phyloP scores from a whole-genome alignment of 352 stramenopile genomes.

The Thraustochytrium sp. region DNA sequence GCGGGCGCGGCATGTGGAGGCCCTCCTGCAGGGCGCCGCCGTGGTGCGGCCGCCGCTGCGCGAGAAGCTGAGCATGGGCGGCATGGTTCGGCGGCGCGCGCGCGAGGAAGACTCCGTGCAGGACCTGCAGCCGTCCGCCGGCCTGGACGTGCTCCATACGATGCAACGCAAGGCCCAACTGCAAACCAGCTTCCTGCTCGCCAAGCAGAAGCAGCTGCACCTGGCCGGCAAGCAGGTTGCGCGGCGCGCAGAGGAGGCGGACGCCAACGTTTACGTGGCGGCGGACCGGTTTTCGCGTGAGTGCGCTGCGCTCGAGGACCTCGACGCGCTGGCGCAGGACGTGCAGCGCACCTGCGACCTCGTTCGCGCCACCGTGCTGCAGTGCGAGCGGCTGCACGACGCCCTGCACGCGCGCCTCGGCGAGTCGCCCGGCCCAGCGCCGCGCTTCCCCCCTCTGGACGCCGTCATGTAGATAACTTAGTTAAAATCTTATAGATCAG shows the following conservation, averaged over 20 bases:
- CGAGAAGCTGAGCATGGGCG: neutral
- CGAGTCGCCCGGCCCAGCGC: neutral
- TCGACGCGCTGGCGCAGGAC: neutral
- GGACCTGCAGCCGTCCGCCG: neutral
- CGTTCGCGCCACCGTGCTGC: neutral
- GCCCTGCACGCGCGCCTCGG: neutral
- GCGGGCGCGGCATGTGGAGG: neutral
- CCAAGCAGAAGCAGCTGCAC: neutral
- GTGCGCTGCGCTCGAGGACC: neutral
- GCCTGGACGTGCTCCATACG: neutral
- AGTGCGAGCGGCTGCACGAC: neutral
- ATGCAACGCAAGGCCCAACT: neutral
- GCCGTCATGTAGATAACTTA: too few relatives aligned
- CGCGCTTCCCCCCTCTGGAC: neutral
- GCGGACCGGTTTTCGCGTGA: neutral
- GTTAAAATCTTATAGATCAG: too few relatives aligned
- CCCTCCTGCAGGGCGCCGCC: neutral
- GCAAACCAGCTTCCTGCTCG: slow-evolving; percentile 7
- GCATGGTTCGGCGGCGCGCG: neutral
- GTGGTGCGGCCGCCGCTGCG: neutral
- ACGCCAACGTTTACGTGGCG: neutral
- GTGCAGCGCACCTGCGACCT: slow-evolving; percentile 6
- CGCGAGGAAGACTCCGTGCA: neutral
- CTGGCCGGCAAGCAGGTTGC: neutral
- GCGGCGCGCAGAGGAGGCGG: neutral